These are phyloP conservation scores for Rhynchosporium graminicola DNA, from an alignment of 2,329 filamentous ascomycete species.

Conservation along the genomic window DNA sequence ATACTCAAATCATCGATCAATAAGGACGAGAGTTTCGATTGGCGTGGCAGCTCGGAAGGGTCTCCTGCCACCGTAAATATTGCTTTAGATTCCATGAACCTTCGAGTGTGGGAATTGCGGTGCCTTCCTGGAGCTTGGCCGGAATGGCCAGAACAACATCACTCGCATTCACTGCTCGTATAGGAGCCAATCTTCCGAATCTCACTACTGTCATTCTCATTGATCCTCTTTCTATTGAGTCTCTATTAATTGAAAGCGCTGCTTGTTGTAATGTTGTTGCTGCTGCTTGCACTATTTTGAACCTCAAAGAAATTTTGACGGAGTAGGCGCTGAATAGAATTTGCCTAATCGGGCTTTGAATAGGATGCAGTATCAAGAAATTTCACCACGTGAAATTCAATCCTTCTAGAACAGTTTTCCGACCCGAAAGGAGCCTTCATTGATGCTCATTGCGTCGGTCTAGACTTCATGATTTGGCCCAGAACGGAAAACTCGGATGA, in stretches of 20 bases:
- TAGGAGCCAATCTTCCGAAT: neutral
- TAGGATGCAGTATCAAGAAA: neutral
- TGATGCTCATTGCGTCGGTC: neutral
- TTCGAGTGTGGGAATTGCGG: neutral
- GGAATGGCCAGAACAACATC: neutral
- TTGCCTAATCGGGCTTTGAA: conserved; percentile 10
- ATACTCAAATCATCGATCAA: neutral
- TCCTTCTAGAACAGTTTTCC: neutral
- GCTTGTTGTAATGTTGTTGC: neutral
- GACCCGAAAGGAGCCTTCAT: neutral
- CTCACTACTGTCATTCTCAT: neutral
- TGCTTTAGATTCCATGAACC: neutral
- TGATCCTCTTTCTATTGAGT: neutral
- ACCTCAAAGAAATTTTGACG: conserved; percentile 24
- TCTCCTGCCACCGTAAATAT: neutral
- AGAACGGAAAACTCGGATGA: neutral
- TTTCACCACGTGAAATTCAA: neutral
- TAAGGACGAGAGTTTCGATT: neutral
- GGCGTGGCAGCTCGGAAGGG: neutral
- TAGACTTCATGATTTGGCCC: neutral
- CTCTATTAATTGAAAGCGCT: neutral
- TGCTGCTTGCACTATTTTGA: neutral
- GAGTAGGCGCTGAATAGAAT: conserved; percentile 31
- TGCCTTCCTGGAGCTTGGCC: neutral
- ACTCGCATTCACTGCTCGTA: neutral